A percentile compares a stretch with the other conserved stretches of the same genome.
Conservation (phyloP, 352 stramenopile species). For the Globisporangium nagaii region DNA sequence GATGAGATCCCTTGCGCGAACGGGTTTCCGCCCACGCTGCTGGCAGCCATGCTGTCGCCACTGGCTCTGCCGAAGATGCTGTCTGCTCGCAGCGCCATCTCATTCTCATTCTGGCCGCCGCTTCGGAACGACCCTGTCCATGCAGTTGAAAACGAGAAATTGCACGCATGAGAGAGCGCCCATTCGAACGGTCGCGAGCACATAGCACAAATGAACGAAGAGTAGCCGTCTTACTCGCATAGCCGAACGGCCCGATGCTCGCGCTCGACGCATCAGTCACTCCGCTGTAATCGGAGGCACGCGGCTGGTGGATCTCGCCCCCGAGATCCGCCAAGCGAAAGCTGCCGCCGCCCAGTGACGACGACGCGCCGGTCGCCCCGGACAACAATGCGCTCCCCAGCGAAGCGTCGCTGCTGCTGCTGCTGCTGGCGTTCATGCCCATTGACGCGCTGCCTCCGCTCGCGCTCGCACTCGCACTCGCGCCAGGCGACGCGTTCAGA, state of each 20-base stretch:
- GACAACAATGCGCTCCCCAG: not conserved
- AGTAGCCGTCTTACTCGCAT: constrained; percentile 18
- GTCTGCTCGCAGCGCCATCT: constrained; percentile 1
- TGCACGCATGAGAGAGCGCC: too few relatives aligned
- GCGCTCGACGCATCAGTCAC: not conserved
- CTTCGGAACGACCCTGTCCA: constrained; percentile 8
- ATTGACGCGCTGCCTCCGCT: not conserved
- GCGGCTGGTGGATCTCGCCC: constrained; percentile 44
- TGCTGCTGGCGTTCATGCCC: not conserved
- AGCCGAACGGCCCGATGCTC: constrained; percentile 29
- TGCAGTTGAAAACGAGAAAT: not conserved
- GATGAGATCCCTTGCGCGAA: constrained; percentile 17
- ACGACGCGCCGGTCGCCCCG: not conserved
- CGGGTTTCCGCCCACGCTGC: constrained; percentile 9
- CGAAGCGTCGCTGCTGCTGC: not conserved
- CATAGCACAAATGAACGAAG: not conserved
- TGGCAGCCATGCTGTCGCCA: not conserved
- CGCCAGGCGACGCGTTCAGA: not conserved
- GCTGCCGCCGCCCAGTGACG: constrained; percentile 15
- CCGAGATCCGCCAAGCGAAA: constrained; percentile 54
- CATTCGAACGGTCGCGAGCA: not conserved
- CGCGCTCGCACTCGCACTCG: not conserved
- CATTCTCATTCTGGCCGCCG: not conserved
- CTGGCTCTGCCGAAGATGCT: constrained; percentile 6
- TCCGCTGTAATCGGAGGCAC: constrained; percentile 12